These are phyloP conservation scores for Neurospora intermedia DNA, from an alignment of 495 filamentous ascomycete genomes.

Conservation along the genomic window DNA sequence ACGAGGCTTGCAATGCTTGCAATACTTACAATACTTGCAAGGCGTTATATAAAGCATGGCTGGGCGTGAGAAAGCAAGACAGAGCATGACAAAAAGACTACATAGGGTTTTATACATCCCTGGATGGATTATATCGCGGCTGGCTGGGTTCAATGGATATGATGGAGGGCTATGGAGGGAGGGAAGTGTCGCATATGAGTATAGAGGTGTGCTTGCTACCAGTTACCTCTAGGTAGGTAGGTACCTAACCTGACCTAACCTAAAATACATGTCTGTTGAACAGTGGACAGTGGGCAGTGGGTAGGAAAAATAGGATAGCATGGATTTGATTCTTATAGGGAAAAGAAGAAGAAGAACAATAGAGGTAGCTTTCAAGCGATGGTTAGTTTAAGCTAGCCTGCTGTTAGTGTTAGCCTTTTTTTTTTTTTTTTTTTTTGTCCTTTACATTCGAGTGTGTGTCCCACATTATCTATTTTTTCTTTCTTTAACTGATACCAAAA, in stretches of 20 bases:
- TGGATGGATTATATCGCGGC: background rate
- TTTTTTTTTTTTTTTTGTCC: background rate
- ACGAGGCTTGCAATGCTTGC: background rate
- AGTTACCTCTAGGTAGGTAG: background rate
- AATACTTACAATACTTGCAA: background rate
- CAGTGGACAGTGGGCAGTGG: no score
- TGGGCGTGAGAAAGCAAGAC: no score
- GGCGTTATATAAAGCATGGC: background rate
- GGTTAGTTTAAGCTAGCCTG: no score
- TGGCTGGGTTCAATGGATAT: background rate
- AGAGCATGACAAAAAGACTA: background rate
- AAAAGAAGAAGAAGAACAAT: no score
- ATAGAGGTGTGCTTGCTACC: background rate
- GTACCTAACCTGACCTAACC: no score
- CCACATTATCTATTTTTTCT: background rate
- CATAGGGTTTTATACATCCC: background rate
- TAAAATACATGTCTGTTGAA: no score
- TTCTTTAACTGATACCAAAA: background rate
- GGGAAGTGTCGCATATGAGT: background rate
- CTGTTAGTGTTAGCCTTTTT: background rate
- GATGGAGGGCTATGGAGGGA: background rate
- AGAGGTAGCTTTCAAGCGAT: no score
- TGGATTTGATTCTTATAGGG: no score
- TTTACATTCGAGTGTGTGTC: background rate
- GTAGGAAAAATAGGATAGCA: no score